phyloP scores from a whole-genome alignment of 441 rosid genomes.

The Omphalea diandra region DNA sequence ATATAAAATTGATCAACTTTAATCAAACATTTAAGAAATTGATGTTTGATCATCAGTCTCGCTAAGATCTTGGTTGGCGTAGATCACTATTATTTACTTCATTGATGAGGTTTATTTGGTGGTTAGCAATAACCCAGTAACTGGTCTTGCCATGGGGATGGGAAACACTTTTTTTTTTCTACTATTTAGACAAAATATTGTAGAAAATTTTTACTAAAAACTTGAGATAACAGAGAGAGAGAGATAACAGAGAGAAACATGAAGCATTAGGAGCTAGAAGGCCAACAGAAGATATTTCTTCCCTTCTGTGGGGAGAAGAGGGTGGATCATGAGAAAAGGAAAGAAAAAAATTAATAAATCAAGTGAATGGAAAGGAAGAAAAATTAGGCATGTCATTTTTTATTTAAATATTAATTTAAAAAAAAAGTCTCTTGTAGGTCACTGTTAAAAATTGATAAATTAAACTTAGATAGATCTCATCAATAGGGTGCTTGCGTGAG shows the following conservation, averaged over 20 bases:
- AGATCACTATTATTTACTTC: background rate
- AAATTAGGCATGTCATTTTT: background rate
- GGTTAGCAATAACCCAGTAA: too few relatives aligned
- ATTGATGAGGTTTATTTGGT: background rate
- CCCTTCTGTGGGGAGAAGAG: background rate
- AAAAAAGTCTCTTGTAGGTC: too few relatives aligned
- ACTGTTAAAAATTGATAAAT: too few relatives aligned
- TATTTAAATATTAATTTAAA: too few relatives aligned
- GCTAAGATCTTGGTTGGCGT: background rate
- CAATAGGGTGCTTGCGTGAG: background rate
- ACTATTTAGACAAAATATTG: background rate
- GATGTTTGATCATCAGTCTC: background rate
- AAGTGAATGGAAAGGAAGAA: background rate
- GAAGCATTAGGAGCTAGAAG: background rate
- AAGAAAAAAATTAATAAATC: background rate
- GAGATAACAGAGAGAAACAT: background rate
- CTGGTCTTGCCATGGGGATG: background rate
- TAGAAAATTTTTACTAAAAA: background rate
- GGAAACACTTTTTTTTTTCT: too few relatives aligned
- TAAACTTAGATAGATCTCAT: slow-evolving; percentile 1
- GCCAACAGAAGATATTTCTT: background rate
- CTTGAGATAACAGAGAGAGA: too few relatives aligned
- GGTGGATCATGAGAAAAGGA: background rate
- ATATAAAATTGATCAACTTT: background rate
- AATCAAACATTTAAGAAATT: background rate